Evolutionary conservation across 352 stramenopile genomes (phyloP), one percentile per base, ranked within the genome.

Genomic region (Phytophthora vignae): DNA sequence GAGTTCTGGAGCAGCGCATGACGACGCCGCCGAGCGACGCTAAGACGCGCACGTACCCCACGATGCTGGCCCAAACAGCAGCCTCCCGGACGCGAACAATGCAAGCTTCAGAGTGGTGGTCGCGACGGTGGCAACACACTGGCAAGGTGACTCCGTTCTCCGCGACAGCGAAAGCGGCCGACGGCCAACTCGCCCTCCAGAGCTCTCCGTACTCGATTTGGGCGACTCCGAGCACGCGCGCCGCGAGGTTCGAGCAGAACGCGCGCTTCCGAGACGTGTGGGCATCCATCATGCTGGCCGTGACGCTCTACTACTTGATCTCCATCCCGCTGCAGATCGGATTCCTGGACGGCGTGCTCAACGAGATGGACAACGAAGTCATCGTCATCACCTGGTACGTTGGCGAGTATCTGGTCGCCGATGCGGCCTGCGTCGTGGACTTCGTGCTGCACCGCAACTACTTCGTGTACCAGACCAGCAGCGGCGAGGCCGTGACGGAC

Each of bases 251-350:
- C 31, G 72, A 71, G 4, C 55, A 57, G 33, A 75, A 79, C 19
- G 59, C 67, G 7, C 62, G 57, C 7, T 93, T 93, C 33, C 77
- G 86, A 12, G 74, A 84, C 19, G 42, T 59, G 8, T 93, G 86
- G 86, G 57, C 80, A 22, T 56, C 71, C 0, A 49, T 88, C 36
- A 92, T 90, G 86, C 76, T 93, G 14, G 6, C 29, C 2, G 76
- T 90, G 61, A 88, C 80, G 17, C 31, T 85, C 2, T 92, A 92
- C 54, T 90, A 90, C 60, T 58, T 87, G 11, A 15, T 89, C 6
- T 50, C 84, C 3, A 78, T 90, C 4, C 86, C 86, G 14, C 82
- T 92, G 44, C 86, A 87, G n/a, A 71, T 85, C 21, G 69, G 77
- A 2, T 93, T 93, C 56, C 66, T 91, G 40, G 73, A 88, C 59